Percentiles rank a stretch among this genome's conserved stretches.
Conservation (phyloP, 208 protist species). For the Jaenimonas drosophilae region DNA sequence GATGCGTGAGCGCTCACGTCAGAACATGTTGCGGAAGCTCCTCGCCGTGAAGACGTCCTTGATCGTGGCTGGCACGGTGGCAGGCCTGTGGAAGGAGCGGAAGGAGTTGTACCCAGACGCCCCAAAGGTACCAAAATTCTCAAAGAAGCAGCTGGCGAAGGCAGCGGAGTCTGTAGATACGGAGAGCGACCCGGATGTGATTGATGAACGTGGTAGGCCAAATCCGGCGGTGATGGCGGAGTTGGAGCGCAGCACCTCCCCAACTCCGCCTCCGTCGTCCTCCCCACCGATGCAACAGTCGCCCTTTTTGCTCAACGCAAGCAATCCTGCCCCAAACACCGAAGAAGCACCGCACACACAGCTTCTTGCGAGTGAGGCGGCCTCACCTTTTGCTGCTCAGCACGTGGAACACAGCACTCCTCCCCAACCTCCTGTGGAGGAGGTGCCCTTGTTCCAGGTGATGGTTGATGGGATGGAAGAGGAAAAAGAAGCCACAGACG, state of each 20-base stretch:
- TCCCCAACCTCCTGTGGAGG: no score
- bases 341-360: no score
- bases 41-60: slow-evolving; percentile 15
- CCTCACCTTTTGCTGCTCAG: no score
- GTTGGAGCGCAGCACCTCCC: not conserved
- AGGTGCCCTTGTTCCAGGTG: no score
- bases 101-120: slow-evolving; percentile 17
- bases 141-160: slow-evolving; percentile 10
- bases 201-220: slow-evolving; percentile 13
- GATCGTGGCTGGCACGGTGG: slow-evolving; percentile 11
- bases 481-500: no score
- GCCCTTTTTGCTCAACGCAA: no score
- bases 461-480: no score
- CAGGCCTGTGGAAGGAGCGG: slow-evolving; percentile 14
- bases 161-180: slow-evolving; percentile 13
- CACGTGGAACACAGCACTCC: no score
- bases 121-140: slow-evolving; percentile 12
- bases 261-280: no score
- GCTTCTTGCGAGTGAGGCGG: no score
- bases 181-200: slow-evolving; percentile 13
- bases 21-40: slow-evolving; percentile 21
- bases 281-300: no score
- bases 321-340: no score
- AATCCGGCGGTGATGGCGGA: slow-evolving; percentile 7
- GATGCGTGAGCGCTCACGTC: slow-evolving; percentile 16